Base-by-base conservation (phyloP, 495 filamentous ascomycete species). In the Xylaria intraflava region DNA sequence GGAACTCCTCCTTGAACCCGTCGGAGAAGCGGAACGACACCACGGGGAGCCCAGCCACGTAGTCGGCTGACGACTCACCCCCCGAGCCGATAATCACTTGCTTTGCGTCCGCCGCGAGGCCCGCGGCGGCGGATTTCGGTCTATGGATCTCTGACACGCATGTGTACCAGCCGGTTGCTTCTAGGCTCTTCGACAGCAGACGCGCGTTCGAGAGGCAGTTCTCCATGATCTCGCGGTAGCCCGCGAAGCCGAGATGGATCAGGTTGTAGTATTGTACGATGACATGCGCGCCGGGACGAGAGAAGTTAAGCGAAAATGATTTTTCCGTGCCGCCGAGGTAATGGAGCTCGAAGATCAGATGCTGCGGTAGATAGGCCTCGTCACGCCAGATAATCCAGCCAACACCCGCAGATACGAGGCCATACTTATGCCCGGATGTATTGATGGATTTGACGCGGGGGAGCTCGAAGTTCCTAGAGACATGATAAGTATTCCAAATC, bases 381-480 rank as follows among this genome's bases (percentile, higher is more conserved):
- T 85, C 83, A 22, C 86, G 77, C 84, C 84, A 89, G 60, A 89
- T 77, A 35, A 87, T 82, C 86, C 86, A 90, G 5, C 85, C 86
- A 0, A 90, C 72, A 4, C 86, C 85, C 2, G 84, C 71, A 55
- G 83, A 83, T n/a, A 87, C 83, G 10, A 88, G 74, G 0, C 86
- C 86, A 53, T 83, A 89, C 56, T 89, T 89, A 60, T 89, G 86
- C 17, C 86, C 85, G 6, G 84, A 87, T 0, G 75, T 71, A 58
- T 89, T 89, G 71, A 89, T 90, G 1, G 83, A 87, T 53, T 85
- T 83, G 47, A 89, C 86, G 9, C 86, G 78, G 14, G 82, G 82
- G 1, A 89, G 77, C 35, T 80, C 72, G 58, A 89, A 89, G 61
- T 87, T 77, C 83, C 81, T 83, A 51, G 0, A 14, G 1, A 24